Evolutionary conservation across 495 filamentous ascomycete species (phyloP).

Genomic region (Saxophila tyrrhenica): DNA sequence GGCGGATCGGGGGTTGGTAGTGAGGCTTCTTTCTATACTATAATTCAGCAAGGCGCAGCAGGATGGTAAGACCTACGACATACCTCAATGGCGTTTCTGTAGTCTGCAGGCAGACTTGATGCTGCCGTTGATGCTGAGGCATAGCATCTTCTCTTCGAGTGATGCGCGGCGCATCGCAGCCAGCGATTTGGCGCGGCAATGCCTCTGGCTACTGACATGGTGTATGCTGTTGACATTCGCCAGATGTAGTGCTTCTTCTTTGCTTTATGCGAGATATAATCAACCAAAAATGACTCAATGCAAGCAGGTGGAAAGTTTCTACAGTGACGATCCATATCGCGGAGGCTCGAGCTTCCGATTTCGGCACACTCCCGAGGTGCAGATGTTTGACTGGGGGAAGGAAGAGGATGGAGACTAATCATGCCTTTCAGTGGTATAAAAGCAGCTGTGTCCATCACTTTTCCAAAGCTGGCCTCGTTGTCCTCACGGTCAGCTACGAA

Average conservation of each 20-base stretch:
- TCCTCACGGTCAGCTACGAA: too few species aligned
- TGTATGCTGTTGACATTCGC: not conserved
- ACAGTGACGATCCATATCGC: constrained; percentile 47
- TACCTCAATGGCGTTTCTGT: constrained; percentile 30
- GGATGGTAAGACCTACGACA: not conserved
- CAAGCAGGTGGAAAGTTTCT: not conserved
- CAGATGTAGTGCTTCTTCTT: too few species aligned
- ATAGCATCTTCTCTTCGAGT: constrained; percentile 11
- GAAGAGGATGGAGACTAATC: too few species aligned
- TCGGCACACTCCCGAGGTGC: too few species aligned
- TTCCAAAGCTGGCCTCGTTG: too few species aligned
- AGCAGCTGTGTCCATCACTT: too few species aligned
- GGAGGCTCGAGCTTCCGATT: too few species aligned
- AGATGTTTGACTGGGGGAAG: too few species aligned
- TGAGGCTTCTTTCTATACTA: constrained; percentile 45
- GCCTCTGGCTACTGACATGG: not conserved
- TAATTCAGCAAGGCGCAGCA: not conserved
- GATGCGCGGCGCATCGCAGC: not conserved
- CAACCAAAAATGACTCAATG: not conserved
- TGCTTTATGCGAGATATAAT: not conserved
- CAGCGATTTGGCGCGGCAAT: not conserved
- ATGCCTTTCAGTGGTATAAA: too few species aligned
- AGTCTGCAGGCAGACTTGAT: constrained; percentile 26
- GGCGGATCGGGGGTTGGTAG: constrained; percentile 70
- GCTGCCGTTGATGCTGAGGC: constrained; percentile 26